Percentiles rank a stretch among this genome's conserved stretches.
These are phyloP conservation scores for Thelephora ganbajun DNA, from an alignment of 768 basidiomycete genomes.

Conservation along the genomic window DNA sequence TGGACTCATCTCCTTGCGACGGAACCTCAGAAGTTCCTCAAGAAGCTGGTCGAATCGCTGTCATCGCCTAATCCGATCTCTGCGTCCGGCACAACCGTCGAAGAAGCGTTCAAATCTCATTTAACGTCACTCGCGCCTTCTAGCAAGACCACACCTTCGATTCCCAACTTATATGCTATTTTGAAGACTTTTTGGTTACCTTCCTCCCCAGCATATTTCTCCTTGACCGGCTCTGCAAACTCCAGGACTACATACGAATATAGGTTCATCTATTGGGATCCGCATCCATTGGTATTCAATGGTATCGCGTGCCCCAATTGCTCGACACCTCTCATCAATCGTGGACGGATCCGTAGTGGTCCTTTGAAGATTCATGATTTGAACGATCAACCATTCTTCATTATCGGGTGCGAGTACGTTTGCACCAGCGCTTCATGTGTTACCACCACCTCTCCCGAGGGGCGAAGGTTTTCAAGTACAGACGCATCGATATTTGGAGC, in stretches of 20 bases:
- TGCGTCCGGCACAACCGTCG: slow-evolving; percentile 42
- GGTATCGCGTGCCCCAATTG: slow-evolving; percentile 67
- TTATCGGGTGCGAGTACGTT: slow-evolving; percentile 73
- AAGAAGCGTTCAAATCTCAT: slow-evolving; percentile 71
- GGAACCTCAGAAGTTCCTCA: slow-evolving; percentile 44
- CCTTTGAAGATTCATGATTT: slow-evolving; percentile 74
- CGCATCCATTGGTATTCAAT: slow-evolving; percentile 69
- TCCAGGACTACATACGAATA: slow-evolving; percentile 61
- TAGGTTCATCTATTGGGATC: slow-evolving; percentile 81
- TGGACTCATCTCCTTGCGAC: slow-evolving; percentile 49
- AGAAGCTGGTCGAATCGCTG: slow-evolving; percentile 40
- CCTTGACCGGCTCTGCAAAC: slow-evolving; percentile 57
- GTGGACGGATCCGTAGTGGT: slow-evolving; percentile 58
- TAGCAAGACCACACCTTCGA: slow-evolving; percentile 29
- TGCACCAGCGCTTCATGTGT: slow-evolving; percentile 42
- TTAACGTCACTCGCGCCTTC: slow-evolving; percentile 47
- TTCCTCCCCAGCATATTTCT: slow-evolving; percentile 63
- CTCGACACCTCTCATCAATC: slow-evolving; percentile 42
- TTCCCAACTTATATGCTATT: slow-evolving; percentile 62
- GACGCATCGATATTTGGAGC: slow-evolving; percentile 60
- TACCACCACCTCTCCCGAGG: slow-evolving; percentile 29
- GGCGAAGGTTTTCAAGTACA: slow-evolving; percentile 56
- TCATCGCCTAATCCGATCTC: slow-evolving; percentile 52
- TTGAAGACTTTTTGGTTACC: slow-evolving; percentile 80
- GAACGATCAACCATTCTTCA: slow-evolving; percentile 56